Base-by-base conservation (phyloP, 1,139 yeast species). In the Pichia sp. region DNA sequence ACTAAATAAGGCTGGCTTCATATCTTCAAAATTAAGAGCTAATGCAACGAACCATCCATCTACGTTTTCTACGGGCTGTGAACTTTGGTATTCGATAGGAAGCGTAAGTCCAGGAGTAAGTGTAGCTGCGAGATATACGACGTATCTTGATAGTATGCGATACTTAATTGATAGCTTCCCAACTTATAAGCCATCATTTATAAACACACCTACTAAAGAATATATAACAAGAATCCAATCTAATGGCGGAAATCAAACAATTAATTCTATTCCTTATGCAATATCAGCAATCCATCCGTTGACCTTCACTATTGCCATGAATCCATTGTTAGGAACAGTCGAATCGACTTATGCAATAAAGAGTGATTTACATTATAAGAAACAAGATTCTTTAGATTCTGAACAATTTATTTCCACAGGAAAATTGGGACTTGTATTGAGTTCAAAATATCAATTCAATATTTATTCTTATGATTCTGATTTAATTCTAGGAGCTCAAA, bases 381-480 rank as follows among this genome's bases (percentile, higher is more conserved):
- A 30, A 7, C 24, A 36, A 6, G 16, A 12, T 4, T 7, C 26
- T 23, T 16, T 34, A n/a, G 37, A 28, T 4, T 24, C 42, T 10
- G 25, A 30, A 9, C 20, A 34, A 11, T 22, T 39, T 11, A 34
- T 41, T 6, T 41, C 35, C 8, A 12, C 32, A 5, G 48, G 48
- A 3, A 45, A 42, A 28, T 30, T 48, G 42, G 77, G 81, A 12
- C 76, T 95, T 1, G 83, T 95, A 0, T 82, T 92, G 51, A 80
- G 92, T 42, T 85, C 96, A 4, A 74, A 85, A 46, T 89, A 89
- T 59, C 96, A 87, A 58, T 92, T 92, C 62, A 94, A 94, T 59
- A 69, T 87, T 43, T 92, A 87, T 60, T 90, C 97, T 0, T 90
- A 92, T 57, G 86, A 87, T 49, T 86, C 96, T 45, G 87, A 92